Evolutionary conservation across 345 rosid genomes (phyloP), one percentile per base, ranked within the genome.

Genomic region (Acer saccharum): DNA sequence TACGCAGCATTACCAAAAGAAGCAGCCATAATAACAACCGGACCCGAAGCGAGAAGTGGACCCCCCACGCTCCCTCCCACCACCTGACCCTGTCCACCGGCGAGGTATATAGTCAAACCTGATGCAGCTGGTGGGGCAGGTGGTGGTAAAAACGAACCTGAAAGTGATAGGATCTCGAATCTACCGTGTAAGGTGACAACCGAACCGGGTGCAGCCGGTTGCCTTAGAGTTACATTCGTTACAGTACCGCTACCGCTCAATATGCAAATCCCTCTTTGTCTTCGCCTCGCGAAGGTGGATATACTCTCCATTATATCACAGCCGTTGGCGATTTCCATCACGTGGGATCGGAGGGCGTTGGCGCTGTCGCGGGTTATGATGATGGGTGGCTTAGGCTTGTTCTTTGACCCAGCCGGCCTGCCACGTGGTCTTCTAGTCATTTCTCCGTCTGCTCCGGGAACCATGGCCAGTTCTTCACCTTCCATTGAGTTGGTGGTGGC

Each of bases 1-100:
- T 93, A 95, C n/a, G 98, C 94, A n/a, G 98, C 98, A 90, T 95
- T 93, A 18, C 98, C 94, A 67, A 95, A 95, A 20, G 98, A 95
- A 76, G 98, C 98, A 1, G 98, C 98, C 97, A 95, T 93, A 69
- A 95, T 81, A 73, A 95, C 94, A 57, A 93, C 94, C 55, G 98
- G 98, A 10, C 98, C 98, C 0, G 92, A 90, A 4, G 98, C 95
- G 62, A 88, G 39, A 2, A 95, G 93, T 43, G 92, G 92, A 5
- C 98, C 95, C 12, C 85, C 98, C 48, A 89, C 95, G 52, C 90
- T 88, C 16, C 98, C 98, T n/a, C 98, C 98, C 6, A 95, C 91
- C 16, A 95, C 98, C 35, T 93, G 98, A 4, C 98, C 98, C 82
- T 95, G 98, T 35, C 98, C 98, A n/a, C 98, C 98, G 35, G 98